Evolutionary conservation across 257 asterid genomes (phyloP).

Genomic region (Lantana camara): DNA sequence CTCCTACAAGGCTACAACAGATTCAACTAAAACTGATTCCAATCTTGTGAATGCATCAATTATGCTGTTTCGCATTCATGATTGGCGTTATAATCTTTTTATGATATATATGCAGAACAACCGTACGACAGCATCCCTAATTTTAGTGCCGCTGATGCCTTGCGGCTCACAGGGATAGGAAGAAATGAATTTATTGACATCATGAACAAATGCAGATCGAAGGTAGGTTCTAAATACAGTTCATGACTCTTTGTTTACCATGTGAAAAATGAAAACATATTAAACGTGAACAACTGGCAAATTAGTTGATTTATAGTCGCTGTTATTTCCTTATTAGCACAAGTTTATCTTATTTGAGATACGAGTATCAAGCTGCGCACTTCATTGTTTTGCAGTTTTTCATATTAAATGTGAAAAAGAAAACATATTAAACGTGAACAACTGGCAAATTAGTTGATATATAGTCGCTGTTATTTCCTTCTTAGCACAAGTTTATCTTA

Average conservation of each 20-base stretch:
- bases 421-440: neutral
- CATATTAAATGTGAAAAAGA: slow-evolving; percentile 17
- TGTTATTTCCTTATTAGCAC: slow-evolving; percentile 2
- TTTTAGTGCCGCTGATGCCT: slow-evolving; percentile 98
- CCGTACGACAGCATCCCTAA: slow-evolving; percentile 99
- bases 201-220: slow-evolving; percentile 99
- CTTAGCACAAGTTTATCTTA: neutral
- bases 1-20: too few relatives aligned
- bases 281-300: neutral
- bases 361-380: neutral
- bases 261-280: slow-evolving; percentile 11
- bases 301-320: slow-evolving; percentile 9
- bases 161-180: slow-evolving; percentile 93
- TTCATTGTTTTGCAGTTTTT: slow-evolving; percentile 20
- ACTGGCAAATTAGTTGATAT: slow-evolving; percentile 14
- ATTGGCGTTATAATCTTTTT: slow-evolving; percentile 16
- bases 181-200: slow-evolving; percentile 99
- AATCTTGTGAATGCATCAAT: neutral
- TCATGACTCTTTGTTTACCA: slow-evolving; percentile 7
- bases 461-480: neutral
- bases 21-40: slow-evolving; percentile 6
- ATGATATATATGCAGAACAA: slow-evolving; percentile 76
- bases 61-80: slow-evolving; percentile 20
- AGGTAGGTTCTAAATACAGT: slow-evolving; percentile 56
- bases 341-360: slow-evolving; percentile 13